Evolutionary conservation across 768 basidiomycete species (phyloP), one percentile per base, ranked within the genome.

Genomic region (Boletus patriciae): DNA sequence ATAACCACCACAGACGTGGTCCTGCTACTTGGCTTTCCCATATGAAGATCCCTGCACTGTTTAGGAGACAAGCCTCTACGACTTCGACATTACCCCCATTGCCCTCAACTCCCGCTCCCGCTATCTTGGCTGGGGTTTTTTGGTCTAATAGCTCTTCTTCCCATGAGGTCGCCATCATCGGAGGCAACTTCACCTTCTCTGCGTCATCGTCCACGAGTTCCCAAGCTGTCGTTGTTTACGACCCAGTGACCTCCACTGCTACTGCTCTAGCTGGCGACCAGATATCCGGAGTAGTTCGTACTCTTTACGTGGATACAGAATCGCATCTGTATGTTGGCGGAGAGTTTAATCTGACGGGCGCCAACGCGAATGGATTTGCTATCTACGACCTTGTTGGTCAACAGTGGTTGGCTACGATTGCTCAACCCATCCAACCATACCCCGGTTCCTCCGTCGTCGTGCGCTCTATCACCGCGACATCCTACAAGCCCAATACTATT

Each of bases 121-220:
- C 92, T 18, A 84, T 98, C 57, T 78, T 97, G 52, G 82, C 92
- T 0, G 96, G 92, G 33, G 82, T 83, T 3, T 98, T 94, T 77
- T 98, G 92, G 92, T 88, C 83, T 8, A 97, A 98, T 67, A 78
- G 77, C 37, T 81, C 87, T 2, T 84, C 84, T 3, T 75, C 75
- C 11, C 78, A 81, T 6, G 83, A 90, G 54, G 72, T 92, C 19
- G 83, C 84, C 42, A 83, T 98, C 59, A 77, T 98, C 46, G 96
- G 94, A 33, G 96, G 96, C 36, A 94, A 94, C 70, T 99, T 98
- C 70, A 82, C 88, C 1, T 86, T 86, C 66, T 57, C 77, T 7
- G 59, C 74, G 38, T 67, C 71, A 8, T 73, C 77, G 5, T 74
- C 78, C 2, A 59, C 71, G 18, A 66, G 67, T 3, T 78, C 83